A percentile compares a stretch with the other conserved stretches of the same genome.
Evolutionary conservation across 192 early-diverging fungal genomes (phyloP).

Genomic region (Lobosporangium transversale): DNA sequence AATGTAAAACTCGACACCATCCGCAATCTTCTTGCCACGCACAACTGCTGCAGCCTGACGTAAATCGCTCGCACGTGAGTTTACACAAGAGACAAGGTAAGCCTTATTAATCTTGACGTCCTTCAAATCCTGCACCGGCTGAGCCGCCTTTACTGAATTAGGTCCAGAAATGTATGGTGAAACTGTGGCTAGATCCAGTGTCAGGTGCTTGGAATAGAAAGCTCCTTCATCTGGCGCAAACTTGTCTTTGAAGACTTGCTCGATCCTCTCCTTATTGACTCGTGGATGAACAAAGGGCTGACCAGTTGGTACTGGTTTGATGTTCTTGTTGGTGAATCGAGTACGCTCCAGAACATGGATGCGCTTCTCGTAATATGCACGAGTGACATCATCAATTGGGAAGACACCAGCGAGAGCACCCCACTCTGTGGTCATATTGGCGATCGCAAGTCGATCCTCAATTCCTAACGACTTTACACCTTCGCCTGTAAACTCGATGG

Average conservation of each 20-base stretch:
- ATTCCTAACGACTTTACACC: conserved; percentile 72
- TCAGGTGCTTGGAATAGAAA: conserved; percentile 84
- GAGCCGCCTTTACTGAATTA: conserved; percentile 95
- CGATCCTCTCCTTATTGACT: conserved; percentile 62
- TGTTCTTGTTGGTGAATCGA: conserved; percentile 64
- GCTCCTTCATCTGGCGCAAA: conserved; percentile 68
- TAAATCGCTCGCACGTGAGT: conserved; percentile 92
- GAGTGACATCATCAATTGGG: conserved; percentile 85
- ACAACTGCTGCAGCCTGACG: conserved; percentile 87
- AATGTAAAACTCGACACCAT: conserved; percentile 92
- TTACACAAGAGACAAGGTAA: conserved; percentile 95
- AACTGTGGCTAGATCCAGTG: conserved; percentile 88
- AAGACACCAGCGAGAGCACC: conserved; percentile 98
- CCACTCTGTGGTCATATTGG: conserved; percentile 99
- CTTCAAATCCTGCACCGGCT: conserved; percentile 76
- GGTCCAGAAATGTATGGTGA: conserved; percentile 93
- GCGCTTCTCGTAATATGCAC: conserved; percentile 77
- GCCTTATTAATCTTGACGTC: conserved; percentile 93
- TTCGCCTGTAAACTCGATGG: conserved; percentile 94
- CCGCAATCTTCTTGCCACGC: conserved; percentile 74
- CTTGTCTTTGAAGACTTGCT: conserved; percentile 52
- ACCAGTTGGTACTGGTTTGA: conserved; percentile 53
- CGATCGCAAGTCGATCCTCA: conserved; percentile 93
- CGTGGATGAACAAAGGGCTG: conserved; percentile 64
- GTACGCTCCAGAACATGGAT: conserved; percentile 61